Conservation (phyloP, 345 rosid species). For the Melastoma malabathricum region DNA sequence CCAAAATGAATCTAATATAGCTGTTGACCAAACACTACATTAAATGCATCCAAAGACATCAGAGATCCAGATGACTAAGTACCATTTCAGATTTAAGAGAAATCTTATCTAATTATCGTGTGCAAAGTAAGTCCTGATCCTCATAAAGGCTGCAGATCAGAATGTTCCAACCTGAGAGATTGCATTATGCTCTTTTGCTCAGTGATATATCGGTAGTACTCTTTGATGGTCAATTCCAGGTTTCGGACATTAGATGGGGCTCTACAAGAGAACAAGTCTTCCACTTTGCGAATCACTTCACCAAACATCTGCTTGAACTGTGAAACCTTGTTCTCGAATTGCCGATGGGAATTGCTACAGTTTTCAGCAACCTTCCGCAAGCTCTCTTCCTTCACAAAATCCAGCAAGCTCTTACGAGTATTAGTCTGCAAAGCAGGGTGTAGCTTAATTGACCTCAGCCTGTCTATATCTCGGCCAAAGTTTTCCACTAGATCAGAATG, state of each 20-base stretch:
- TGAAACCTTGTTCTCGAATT: constrained; percentile 78
- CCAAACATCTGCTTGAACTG: constrained; percentile 73
- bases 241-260: constrained; percentile 34
- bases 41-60: too few species aligned
- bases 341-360: constrained; percentile 62
- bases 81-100: too few species aligned
- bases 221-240: constrained; percentile 53
- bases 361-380: constrained; percentile 57
- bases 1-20: too few species aligned
- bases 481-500: constrained; percentile 68
- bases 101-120: too few species aligned
- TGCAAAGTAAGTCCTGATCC: too few species aligned
- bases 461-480: constrained; percentile 63
- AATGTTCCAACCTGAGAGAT: constrained; percentile 65
- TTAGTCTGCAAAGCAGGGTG: constrained; percentile 60
- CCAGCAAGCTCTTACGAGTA: constrained; percentile 44
- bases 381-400: constrained; percentile 80
- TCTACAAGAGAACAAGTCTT: constrained; percentile 52
- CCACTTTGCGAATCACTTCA: constrained; percentile 60
- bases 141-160: not conserved
- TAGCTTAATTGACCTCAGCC: constrained; percentile 60
- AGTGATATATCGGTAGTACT: constrained; percentile 42
- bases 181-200: constrained; percentile 93
- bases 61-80: too few species aligned
- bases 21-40: too few species aligned